A percentile compares a stretch with the other conserved stretches of the same genome.
These are phyloP conservation scores for Claviceps pusilla DNA, from an alignment of 2,329 filamentous ascomycete species.

Conservation along the genomic window DNA sequence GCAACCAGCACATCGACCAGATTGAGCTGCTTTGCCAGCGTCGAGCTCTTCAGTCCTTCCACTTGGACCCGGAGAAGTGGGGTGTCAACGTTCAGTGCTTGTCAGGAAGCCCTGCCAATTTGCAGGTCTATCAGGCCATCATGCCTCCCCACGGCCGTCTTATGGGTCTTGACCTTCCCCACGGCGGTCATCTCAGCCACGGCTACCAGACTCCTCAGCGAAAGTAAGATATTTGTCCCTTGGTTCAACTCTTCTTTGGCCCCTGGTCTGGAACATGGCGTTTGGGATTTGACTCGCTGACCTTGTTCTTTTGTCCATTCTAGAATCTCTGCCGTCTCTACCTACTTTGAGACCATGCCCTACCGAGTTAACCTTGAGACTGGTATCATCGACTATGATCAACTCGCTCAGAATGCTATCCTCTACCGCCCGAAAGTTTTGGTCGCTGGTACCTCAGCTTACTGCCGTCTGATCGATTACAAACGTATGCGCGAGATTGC, in stretches of 20 bases:
- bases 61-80: constrained; percentile 77
- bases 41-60: constrained; percentile 83
- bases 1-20: constrained; percentile 96
- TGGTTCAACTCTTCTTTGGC: background rate
- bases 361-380: constrained; percentile 84
- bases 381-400: constrained; percentile 93
- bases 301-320: background rate
- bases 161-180: constrained; percentile 91
- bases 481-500: constrained; percentile 90
- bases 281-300: background rate
- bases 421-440: constrained; percentile 94
- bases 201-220: constrained; percentile 91
- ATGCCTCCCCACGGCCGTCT: constrained; percentile 90
- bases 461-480: constrained; percentile 97
- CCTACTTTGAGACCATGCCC: constrained; percentile 97
- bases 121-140: constrained; percentile 95
- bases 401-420: constrained; percentile 73
- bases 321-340: constrained; percentile 88
- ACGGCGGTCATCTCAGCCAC: constrained; percentile 89
- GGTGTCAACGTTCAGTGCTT: constrained; percentile 97
- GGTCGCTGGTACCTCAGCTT: constrained; percentile 90
- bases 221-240: constrained; percentile 44
- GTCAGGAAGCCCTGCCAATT: constrained; percentile 84
- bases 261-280: background rate
- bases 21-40: constrained; percentile 91